Conservation (phyloP, 176 grass and related monocot species). For the Avena insularis region DNA sequence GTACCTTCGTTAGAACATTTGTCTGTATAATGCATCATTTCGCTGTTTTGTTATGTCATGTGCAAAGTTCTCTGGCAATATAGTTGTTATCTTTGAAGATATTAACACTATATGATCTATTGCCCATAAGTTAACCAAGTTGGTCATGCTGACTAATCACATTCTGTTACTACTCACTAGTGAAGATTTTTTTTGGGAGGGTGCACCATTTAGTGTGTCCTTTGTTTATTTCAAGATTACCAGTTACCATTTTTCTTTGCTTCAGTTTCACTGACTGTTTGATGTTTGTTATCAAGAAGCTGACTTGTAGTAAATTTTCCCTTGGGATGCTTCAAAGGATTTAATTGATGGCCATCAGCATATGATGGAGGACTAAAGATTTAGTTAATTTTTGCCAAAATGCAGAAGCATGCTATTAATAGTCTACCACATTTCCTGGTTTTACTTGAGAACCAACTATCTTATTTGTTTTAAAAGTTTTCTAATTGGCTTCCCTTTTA, state of each 20-base stretch:
- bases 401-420: not conserved
- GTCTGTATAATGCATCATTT: not conserved
- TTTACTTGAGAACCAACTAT: constrained; percentile 10
- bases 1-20: constrained; percentile 37
- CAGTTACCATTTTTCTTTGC: not conserved
- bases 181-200: not conserved
- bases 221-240: not conserved
- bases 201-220: not conserved
- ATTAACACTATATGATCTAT: constrained; percentile 12
- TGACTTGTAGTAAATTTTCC: constrained; percentile 5
- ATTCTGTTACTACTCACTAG: not conserved
- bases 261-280: not conserved
- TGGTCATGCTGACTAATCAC: not conserved
- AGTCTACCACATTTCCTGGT: not conserved
- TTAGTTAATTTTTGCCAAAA: not conserved
- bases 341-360: constrained; percentile 20
- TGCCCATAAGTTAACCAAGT: not conserved
- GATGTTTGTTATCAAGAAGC: constrained; percentile 9
- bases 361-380: not conserved
- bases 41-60: constrained; percentile 5
- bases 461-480: not conserved
- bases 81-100: not conserved
- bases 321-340: not conserved
- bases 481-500: not conserved
- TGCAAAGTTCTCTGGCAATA: constrained; percentile 27